Evolutionary conservation across 2,329 filamentous ascomycete species (phyloP).

Genomic region (Monilinia polystroma): DNA sequence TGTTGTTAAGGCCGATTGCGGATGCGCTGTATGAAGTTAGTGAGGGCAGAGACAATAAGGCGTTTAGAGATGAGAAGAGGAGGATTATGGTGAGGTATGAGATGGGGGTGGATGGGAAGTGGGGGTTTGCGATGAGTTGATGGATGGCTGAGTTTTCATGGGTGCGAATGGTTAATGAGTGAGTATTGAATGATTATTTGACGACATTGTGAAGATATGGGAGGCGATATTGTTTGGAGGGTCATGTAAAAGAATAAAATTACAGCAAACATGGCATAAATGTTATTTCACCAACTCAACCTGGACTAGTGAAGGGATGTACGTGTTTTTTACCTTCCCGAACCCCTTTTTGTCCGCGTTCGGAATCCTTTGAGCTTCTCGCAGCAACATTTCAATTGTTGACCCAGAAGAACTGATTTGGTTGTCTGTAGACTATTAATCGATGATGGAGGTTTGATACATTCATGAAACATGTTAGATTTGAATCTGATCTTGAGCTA

Average conservation of each 20-base stretch:
- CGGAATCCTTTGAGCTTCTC: neutral
- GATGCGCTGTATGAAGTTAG: slow-evolving; percentile 35
- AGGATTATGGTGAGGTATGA: slow-evolving; percentile 34
- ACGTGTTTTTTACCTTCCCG: neutral
- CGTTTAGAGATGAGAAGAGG: slow-evolving; percentile 32
- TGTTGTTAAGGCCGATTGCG: slow-evolving; percentile 37
- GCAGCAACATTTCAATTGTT: neutral
- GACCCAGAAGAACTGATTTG: neutral
- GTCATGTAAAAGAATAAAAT: neutral
- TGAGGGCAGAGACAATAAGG: slow-evolving; percentile 30
- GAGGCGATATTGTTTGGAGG: too few species aligned
- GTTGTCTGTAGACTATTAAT: neutral
- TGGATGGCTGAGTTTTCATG: neutral
- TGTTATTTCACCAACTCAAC: neutral
- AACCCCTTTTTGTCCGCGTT: neutral
- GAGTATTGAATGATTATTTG: neutral
- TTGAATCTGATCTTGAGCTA: neutral
- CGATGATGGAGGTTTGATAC: neutral
- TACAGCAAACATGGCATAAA: neutral
- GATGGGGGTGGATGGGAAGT: slow-evolving; percentile 30
- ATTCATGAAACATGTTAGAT: neutral
- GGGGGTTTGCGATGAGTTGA: slow-evolving; percentile 33
- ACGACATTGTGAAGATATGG: neutral
- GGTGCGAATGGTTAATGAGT: neutral
- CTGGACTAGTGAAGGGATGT: neutral